Percentiles rank a stretch among this genome's conserved stretches.
phyloP scores from a whole-genome alignment of 148 eudicot species.

The Nyssa sinensis region DNA sequence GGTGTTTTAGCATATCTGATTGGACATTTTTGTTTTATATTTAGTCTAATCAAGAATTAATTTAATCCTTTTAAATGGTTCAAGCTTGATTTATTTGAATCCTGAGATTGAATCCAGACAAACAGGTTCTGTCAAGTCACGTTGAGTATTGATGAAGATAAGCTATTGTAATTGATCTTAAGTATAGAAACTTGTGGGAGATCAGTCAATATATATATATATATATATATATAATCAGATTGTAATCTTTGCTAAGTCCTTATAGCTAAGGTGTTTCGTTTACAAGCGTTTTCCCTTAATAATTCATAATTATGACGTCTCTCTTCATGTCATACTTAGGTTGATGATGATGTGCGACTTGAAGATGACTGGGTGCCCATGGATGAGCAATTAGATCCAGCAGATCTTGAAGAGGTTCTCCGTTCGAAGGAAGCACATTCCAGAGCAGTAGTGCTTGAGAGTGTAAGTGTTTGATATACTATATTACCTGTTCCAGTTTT shows the following conservation, averaged over 20 bases:
- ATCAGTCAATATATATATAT: slow-evolving; percentile 6
- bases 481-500: neutral
- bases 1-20: neutral
- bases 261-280: neutral
- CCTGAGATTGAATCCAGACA: neutral
- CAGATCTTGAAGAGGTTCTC: slow-evolving; percentile 73
- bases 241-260: neutral
- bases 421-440: slow-evolving; percentile 90
- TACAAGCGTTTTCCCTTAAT: neutral
- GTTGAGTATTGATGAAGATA: neutral
- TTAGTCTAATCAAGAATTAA: neutral
- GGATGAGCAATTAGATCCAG: slow-evolving; percentile 67
- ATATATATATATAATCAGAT: neutral
- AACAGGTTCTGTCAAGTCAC: neutral
- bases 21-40: neutral
- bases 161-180: neutral
- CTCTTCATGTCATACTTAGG: slow-evolving; percentile 33
- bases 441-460: slow-evolving; percentile 91
- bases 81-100: slow-evolving; percentile 8
- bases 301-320: neutral
- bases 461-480: slow-evolving; percentile 45
- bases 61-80: neutral
- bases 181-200: neutral
- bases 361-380: slow-evolving; percentile 99
- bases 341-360: slow-evolving; percentile 81